phyloP scores from a whole-genome alignment of 2,329 filamentous ascomycete species.

The Botrytis cinerea region DNA sequence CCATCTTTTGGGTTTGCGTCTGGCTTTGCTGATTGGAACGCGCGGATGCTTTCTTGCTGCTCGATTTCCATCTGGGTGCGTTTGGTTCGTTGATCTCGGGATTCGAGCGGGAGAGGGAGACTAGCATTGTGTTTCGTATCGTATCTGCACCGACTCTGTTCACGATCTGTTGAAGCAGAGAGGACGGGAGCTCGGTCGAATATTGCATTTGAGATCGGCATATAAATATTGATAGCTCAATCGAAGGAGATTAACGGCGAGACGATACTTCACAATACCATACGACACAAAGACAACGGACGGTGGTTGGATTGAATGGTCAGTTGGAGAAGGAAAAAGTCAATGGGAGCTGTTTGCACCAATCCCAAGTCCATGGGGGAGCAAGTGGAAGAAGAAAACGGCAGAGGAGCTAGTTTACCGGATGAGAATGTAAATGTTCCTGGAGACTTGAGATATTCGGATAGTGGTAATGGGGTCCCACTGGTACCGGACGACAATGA shows the following conservation, averaged over 20 bases:
- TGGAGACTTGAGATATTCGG: neutral
- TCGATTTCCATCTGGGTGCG: neutral
- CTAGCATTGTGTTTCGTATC: neutral
- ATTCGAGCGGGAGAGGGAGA: neutral
- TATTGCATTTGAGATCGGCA: neutral
- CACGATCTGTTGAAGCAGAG: neutral
- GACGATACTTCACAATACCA: neutral
- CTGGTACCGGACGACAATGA: conserved; percentile 12
- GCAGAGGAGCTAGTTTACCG: neutral
- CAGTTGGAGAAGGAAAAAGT: neutral
- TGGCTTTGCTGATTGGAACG: neutral
- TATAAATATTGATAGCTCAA: neutral
- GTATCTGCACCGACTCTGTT: neutral
- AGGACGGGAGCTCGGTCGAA: neutral
- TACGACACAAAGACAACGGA: neutral
- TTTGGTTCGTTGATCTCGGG: no score
- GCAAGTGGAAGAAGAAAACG: neutral
- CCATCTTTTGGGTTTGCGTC: neutral
- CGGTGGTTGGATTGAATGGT: neutral
- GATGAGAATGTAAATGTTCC: neutral
- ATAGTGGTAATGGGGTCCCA: neutral
- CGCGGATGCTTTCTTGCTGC: neutral
- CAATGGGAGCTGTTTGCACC: conserved; percentile 17
- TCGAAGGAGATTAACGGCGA: neutral
- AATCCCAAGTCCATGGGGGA: conserved; percentile 6